A percentile compares a stretch with the other conserved stretches of the same genome.
These are phyloP conservation scores for Bipolaris oryzae DNA, from an alignment of 2,329 filamentous ascomycete genomes.

Conservation along the genomic window DNA sequence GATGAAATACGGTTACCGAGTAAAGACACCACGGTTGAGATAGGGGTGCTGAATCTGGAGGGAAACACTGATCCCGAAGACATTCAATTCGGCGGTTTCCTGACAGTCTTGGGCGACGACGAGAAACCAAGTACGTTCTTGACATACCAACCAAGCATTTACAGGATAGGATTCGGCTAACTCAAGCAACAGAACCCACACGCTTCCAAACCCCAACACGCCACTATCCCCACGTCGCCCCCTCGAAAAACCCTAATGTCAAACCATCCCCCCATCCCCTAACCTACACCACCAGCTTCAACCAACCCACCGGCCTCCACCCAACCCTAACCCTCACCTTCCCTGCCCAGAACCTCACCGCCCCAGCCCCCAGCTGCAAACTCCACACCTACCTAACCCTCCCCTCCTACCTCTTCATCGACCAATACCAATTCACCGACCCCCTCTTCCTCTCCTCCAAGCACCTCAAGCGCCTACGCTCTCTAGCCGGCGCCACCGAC, in stretches of 20 bases:
- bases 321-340: slow-evolving; percentile 76
- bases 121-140: slow-evolving; percentile 62
- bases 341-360: slow-evolving; percentile 60
- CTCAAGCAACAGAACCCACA: slow-evolving; percentile 62
- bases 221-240: slow-evolving; percentile 64
- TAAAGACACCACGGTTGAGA: slow-evolving; percentile 68
- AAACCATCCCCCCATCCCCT: slow-evolving; percentile 55
- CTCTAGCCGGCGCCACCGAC: slow-evolving; percentile 78
- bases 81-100: slow-evolving; percentile 75
- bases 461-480: slow-evolving; percentile 71
- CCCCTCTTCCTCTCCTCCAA: slow-evolving; percentile 79
- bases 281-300: slow-evolving; percentile 68
- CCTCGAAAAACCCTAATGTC: slow-evolving; percentile 8
- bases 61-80: slow-evolving; percentile 71
- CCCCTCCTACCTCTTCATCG: slow-evolving; percentile 80
- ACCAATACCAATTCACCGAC: slow-evolving; percentile 83
- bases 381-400: slow-evolving; percentile 83
- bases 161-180: background rate
- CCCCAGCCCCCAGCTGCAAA: slow-evolving; percentile 61
- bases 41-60: slow-evolving; percentile 77
- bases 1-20: slow-evolving; percentile 48
- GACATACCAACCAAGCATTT: background rate
- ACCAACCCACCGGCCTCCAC: slow-evolving; percentile 79
- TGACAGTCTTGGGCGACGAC: slow-evolving; percentile 79
- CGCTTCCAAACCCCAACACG: slow-evolving; percentile 87